A percentile compares a stretch with the other conserved stretches of the same genome.
These are phyloP conservation scores for Hericium coralloides DNA, from an alignment of 768 basidiomycete genomes.

Conservation along the genomic window DNA sequence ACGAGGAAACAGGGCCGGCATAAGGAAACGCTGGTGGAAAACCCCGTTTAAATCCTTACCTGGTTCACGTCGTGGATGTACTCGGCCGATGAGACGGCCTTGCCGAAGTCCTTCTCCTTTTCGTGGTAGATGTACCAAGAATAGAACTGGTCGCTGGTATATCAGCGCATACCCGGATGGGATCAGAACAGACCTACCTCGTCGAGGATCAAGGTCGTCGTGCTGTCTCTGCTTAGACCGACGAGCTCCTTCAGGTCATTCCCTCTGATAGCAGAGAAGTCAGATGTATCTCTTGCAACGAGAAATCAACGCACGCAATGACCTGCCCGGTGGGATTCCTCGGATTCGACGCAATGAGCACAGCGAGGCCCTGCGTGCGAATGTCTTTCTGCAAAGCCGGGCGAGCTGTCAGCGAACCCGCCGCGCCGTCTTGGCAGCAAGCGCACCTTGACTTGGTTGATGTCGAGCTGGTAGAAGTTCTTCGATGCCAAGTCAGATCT, in stretches of 20 bases:
- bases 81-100: conserved; percentile 72
- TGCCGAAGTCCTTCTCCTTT: conserved; percentile 60
- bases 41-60: conserved; percentile 22
- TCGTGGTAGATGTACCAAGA: conserved; percentile 94
- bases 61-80: conserved; percentile 83
- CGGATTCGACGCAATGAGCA: conserved; percentile 89
- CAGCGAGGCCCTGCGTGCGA: conserved; percentile 70
- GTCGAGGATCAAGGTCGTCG: conserved; percentile 75
- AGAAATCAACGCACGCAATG: conserved; percentile 37
- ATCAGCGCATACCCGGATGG: not conserved
- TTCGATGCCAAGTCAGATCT: no score
- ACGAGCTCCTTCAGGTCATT: conserved; percentile 79
- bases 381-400: conserved; percentile 54
- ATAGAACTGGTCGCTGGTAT: conserved; percentile 54
- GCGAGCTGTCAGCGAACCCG: not conserved
- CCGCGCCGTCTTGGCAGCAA: not conserved
- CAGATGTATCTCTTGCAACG: no score
- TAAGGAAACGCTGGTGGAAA: no score
- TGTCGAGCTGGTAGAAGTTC: conserved; percentile 65
- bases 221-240: conserved; percentile 54
- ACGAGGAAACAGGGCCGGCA: not conserved
- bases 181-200: conserved; percentile 39
- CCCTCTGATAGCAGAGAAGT: conserved; percentile 34
- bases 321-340: conserved; percentile 95
- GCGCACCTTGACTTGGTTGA: conserved; percentile 65